These are phyloP conservation scores for Punctularia strigosozonata DNA, from an alignment of 768 basidiomycete genomes.

Conservation along the genomic window DNA sequence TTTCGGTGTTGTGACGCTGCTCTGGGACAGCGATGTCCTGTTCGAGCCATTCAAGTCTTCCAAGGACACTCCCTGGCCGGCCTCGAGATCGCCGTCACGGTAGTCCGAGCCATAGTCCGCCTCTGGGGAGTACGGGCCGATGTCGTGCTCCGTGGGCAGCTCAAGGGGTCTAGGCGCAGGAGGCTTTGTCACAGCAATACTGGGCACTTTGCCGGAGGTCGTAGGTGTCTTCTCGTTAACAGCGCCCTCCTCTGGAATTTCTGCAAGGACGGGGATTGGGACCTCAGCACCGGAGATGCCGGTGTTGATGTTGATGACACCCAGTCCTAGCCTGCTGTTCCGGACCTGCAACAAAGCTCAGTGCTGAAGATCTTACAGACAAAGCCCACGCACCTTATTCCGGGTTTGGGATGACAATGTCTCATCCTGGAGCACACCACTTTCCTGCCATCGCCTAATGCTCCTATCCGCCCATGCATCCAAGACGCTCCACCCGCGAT, in stretches of 20 bases:
- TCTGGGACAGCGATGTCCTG: neutral
- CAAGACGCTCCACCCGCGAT: conserved; percentile 84
- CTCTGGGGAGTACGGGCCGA: conserved; percentile 30
- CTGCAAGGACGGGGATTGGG: conserved; percentile 50
- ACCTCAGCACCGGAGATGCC: conserved; percentile 40
- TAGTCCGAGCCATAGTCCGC: conserved; percentile 29
- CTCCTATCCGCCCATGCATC: conserved; percentile 92
- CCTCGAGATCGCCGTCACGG: conserved; percentile 10
- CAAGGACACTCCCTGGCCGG: conserved; percentile 10
- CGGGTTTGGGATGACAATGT: conserved; percentile 23
- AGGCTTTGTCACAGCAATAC: conserved; percentile 54
- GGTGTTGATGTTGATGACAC: conserved; percentile 1
- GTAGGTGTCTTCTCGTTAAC: neutral
- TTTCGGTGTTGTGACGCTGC: neutral
- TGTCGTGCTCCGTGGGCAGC: conserved; percentile 54
- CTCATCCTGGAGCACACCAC: conserved; percentile 53
- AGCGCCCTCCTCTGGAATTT: conserved; percentile 3
- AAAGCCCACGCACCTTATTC: conserved; percentile 31
- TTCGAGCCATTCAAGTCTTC: conserved; percentile 2
- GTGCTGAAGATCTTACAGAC: neutral
- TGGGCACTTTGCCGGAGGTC: conserved; percentile 25
- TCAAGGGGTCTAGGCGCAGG: conserved; percentile 62
- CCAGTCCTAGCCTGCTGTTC: conserved; percentile 1
- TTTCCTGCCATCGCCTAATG: conserved; percentile 75
- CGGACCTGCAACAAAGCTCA: neutral